These are phyloP conservation scores for Crithidia acanthocephali DNA, from an alignment of 208 protist genomes.

Conservation along the genomic window DNA sequence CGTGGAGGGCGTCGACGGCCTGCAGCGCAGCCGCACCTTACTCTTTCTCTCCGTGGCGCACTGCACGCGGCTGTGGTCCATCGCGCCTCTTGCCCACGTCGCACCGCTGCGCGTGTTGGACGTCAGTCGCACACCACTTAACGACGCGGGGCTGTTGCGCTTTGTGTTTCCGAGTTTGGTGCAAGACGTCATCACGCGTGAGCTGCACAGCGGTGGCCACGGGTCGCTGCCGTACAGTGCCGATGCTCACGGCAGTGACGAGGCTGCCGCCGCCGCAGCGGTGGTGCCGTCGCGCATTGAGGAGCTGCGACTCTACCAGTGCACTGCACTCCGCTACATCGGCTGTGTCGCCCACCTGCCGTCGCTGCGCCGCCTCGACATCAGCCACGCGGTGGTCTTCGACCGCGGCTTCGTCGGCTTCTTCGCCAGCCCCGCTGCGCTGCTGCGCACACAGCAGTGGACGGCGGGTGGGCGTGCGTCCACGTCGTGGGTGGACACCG, in stretches of 20 bases:
- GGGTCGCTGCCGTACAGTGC: too few species aligned
- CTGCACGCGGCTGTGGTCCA: constrained; percentile 25
- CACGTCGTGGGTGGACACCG: constrained; percentile 2
- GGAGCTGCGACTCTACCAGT: constrained; percentile 22
- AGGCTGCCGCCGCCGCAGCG: neutral
- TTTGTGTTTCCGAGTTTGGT: constrained; percentile 26
- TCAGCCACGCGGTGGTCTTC: constrained; percentile 18
- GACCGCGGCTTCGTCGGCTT: constrained; percentile 30
- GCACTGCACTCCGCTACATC: constrained; percentile 26
- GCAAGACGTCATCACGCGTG: neutral
- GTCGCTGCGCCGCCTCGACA: constrained; percentile 18
- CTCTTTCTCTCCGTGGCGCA: constrained; percentile 16
- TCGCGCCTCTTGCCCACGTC: constrained; percentile 20
- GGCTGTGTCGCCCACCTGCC: constrained; percentile 36
- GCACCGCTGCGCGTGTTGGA: constrained; percentile 19
- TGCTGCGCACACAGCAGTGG: constrained; percentile 12
- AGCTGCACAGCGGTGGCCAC: neutral
- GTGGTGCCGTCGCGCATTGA: constrained; percentile 23
- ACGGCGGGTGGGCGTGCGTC: neutral
- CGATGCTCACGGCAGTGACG: too few species aligned
- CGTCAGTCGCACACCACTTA: constrained; percentile 25
- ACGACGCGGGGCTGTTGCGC: constrained; percentile 28
- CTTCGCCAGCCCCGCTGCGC: neutral
- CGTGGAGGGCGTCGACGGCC: constrained; percentile 24
- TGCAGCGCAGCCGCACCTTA: constrained; percentile 21